These are phyloP conservation scores for Aspergillus heteromorphus DNA, from an alignment of 495 filamentous ascomycete genomes.

Conservation along the genomic window DNA sequence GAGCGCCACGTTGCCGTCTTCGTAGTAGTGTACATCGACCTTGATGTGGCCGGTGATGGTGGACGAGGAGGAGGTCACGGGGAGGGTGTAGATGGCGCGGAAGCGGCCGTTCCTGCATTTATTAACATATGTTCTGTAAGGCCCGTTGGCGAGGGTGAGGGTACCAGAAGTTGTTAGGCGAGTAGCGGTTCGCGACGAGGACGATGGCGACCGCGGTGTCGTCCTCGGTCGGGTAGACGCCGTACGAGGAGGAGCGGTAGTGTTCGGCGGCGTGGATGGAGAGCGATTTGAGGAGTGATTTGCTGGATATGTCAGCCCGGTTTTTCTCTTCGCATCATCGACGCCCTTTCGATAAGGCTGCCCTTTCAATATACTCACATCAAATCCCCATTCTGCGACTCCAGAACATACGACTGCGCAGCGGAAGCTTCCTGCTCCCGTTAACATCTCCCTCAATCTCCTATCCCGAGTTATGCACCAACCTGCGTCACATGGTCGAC, in stretches of 20 bases:
- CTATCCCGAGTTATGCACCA: not conserved
- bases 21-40: slow-evolving; percentile 92
- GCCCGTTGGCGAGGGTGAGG: not conserved
- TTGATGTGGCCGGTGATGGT: slow-evolving; percentile 43
- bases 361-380: slow-evolving; percentile 49
- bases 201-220: slow-evolving; percentile 73
- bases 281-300: slow-evolving; percentile 74
- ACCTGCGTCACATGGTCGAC: slow-evolving; percentile 84
- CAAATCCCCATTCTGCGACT: slow-evolving; percentile 71
- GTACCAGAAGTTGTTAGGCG: slow-evolving; percentile 93
- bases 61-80: slow-evolving; percentile 57
- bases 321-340: too few species aligned
- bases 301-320: slow-evolving; percentile 17
- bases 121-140: not conserved
- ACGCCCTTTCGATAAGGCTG: not conserved
- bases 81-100: slow-evolving; percentile 71
- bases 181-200: slow-evolving; percentile 93
- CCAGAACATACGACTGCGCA: slow-evolving; percentile 73
- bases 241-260: slow-evolving; percentile 74
- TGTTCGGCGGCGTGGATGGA: slow-evolving; percentile 79
- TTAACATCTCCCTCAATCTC: not conserved
- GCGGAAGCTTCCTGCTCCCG: slow-evolving; percentile 67
- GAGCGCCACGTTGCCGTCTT: slow-evolving; percentile 95
- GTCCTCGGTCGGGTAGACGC: slow-evolving; percentile 70
- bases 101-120: slow-evolving; percentile 81